These are phyloP conservation scores for Fagopyrum homotropicum DNA, from an alignment of 148 eudicot species.

Conservation along the genomic window DNA sequence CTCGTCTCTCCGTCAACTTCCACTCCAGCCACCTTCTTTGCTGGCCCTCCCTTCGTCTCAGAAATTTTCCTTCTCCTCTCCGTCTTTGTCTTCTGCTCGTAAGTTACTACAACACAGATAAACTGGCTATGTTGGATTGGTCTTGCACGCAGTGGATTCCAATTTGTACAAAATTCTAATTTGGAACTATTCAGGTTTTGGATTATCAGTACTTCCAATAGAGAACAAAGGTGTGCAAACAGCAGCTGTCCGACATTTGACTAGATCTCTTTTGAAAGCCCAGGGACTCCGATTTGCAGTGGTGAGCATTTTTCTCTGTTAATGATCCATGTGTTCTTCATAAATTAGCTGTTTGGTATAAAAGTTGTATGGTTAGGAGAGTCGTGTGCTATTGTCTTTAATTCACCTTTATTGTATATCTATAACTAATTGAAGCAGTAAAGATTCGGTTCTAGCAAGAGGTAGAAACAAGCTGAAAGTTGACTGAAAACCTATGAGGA, in stretches of 20 bases:
- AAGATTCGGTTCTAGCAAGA: neutral
- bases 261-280: slow-evolving; percentile 55
- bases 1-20: slow-evolving; percentile 7
- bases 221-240: slow-evolving; percentile 34
- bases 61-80: neutral
- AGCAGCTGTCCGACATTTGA: slow-evolving; percentile 61
- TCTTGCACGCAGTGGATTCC: neutral
- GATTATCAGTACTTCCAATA: slow-evolving; percentile 27
- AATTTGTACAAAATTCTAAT: neutral
- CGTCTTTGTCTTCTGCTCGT: neutral
- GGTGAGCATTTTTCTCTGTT: slow-evolving; percentile 28
- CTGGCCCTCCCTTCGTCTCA: slow-evolving; percentile 8
- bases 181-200: slow-evolving; percentile 23
- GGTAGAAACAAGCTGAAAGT: neutral
- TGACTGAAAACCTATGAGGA: neutral
- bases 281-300: slow-evolving; percentile 77
- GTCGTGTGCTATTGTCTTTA: neutral
- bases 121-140: neutral
- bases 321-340: neutral
- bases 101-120: neutral
- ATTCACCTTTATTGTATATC: neutral
- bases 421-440: neutral
- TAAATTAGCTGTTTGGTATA: neutral
- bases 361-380: neutral
- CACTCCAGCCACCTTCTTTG: neutral